These are phyloP conservation scores for Blepharisma undulans DNA, from an alignment of 169 alveolate genomes.

Conservation along the genomic window DNA sequence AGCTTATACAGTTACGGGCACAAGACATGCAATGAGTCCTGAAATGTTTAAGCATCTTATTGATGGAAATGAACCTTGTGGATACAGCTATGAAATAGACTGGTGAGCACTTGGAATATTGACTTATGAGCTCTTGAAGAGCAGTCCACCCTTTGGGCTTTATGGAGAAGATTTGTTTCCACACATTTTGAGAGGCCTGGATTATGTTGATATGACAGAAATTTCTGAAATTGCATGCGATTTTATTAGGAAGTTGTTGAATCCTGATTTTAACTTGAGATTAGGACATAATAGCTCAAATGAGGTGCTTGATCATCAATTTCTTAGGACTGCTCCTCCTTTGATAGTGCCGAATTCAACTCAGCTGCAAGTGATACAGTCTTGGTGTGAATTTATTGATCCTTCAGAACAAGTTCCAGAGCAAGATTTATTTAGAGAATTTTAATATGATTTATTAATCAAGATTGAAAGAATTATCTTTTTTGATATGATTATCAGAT, in stretches of 20 bases:
- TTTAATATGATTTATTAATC: too few species aligned
- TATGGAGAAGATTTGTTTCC: conserved; percentile 9
- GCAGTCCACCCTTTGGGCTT: conserved; percentile 44
- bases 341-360: neutral
- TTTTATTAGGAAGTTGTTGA: conserved; percentile 3
- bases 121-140: conserved; percentile 22
- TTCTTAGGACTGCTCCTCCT: neutral
- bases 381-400: neutral
- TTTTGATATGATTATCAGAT: neutral
- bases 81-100: conserved; percentile 31
- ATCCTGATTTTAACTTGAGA: neutral
- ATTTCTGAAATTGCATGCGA: neutral
- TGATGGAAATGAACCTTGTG: neutral
- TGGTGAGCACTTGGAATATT: conserved; percentile 43
- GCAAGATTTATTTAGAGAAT: neutral
- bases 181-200: neutral
- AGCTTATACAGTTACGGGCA: conserved; percentile 2
- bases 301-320: conserved; percentile 28
- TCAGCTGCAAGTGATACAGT: neutral
- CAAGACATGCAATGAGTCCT: conserved; percentile 25
- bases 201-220: conserved; percentile 23
- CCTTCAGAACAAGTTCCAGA: neutral
- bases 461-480: too few species aligned
- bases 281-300: conserved; percentile 5
- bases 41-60: conserved; percentile 25